phyloP scores from a whole-genome alignment of 2,329 filamentous ascomycete genomes.

The Colletotrichum sojae region DNA sequence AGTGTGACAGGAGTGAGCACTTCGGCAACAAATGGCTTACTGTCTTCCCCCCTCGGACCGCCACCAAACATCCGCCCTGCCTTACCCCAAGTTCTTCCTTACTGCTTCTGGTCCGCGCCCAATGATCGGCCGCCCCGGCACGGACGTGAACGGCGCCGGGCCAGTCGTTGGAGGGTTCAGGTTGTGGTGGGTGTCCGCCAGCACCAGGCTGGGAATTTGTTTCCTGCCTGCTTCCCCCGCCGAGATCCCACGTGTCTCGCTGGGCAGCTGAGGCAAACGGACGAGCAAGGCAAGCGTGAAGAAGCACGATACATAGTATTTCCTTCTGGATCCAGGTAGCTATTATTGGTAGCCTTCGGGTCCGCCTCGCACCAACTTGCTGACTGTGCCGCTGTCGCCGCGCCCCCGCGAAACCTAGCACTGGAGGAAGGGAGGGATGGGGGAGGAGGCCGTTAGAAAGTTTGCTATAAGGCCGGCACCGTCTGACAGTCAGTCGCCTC shows the following conservation, averaged over 20 bases:
- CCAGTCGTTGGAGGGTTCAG: neutral
- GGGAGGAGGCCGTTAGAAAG: slow-evolving; percentile 6
- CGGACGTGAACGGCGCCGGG: neutral
- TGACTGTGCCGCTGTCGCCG: neutral
- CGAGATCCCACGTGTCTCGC: slow-evolving; percentile 14
- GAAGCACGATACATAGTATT: neutral
- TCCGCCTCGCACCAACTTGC: neutral
- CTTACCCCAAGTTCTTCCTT: slow-evolving; percentile 4
- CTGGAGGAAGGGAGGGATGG: neutral
- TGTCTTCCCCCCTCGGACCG: slow-evolving; percentile 7
- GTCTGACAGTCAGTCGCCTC: neutral
- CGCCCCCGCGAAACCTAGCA: neutral
- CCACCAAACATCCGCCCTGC: slow-evolving; percentile 17
- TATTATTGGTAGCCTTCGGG: slow-evolving; percentile 13
- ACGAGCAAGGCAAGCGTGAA: neutral
- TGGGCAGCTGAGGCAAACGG: slow-evolving; percentile 19
- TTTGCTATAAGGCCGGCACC: slow-evolving; percentile 18
- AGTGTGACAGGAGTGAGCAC: neutral
- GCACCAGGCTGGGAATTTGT: neutral
- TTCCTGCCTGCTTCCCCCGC: neutral
- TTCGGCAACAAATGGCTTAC: neutral
- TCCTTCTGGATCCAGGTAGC: slow-evolving; percentile 8
- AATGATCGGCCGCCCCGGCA: slow-evolving; percentile 13
- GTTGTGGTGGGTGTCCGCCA: neutral
- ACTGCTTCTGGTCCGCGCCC: slow-evolving; percentile 5